Conservation (phyloP, 2,329 filamentous ascomycete genomes). For the Calonectria montana region DNA sequence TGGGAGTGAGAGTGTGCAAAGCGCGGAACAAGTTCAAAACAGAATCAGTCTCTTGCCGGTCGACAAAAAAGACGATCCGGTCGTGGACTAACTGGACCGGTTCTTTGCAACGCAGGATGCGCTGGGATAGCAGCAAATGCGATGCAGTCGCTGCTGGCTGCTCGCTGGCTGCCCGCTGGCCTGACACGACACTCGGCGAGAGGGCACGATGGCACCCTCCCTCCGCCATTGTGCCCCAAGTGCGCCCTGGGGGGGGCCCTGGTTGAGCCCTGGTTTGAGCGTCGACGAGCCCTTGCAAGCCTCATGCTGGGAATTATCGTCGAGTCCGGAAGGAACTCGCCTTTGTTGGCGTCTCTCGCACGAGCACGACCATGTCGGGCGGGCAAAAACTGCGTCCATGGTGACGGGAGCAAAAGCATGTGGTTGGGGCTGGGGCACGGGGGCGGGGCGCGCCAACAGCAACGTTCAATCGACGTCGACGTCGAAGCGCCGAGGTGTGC, state of each 20-base stretch:
- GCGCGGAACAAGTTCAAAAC: constrained; percentile 12
- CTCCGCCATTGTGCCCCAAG: constrained; percentile 11
- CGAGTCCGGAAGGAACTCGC: constrained; percentile 16
- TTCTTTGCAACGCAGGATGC: constrained; percentile 15
- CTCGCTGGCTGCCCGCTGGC: constrained; percentile 27
- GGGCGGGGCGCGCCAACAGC: constrained; percentile 40
- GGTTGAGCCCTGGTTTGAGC: neutral
- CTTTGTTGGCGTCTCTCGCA: constrained; percentile 11
- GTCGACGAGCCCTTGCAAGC: constrained; percentile 9
- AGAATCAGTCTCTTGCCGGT: neutral
- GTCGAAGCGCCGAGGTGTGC: constrained; percentile 48
- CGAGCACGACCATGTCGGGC: constrained; percentile 20
- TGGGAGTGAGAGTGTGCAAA: constrained; percentile 14
- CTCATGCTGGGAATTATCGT: neutral
- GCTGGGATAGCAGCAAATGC: constrained; percentile 27
- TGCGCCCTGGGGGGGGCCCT: neutral
- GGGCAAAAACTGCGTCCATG: constrained; percentile 26
- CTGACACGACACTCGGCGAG: constrained; percentile 23
- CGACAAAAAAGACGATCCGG: neutral
- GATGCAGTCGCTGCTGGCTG: constrained; percentile 17
- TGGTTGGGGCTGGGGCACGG: constrained; percentile 48
- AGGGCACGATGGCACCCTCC: constrained; percentile 24
- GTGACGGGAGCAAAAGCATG: constrained; percentile 38
- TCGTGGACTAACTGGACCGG: neutral
- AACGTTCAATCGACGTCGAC: constrained; percentile 47